Percentiles rank a stretch among this genome's conserved stretches.
These are phyloP conservation scores for Lepidopterella palustris DNA, from an alignment of 495 filamentous ascomycete species.

Conservation along the genomic window DNA sequence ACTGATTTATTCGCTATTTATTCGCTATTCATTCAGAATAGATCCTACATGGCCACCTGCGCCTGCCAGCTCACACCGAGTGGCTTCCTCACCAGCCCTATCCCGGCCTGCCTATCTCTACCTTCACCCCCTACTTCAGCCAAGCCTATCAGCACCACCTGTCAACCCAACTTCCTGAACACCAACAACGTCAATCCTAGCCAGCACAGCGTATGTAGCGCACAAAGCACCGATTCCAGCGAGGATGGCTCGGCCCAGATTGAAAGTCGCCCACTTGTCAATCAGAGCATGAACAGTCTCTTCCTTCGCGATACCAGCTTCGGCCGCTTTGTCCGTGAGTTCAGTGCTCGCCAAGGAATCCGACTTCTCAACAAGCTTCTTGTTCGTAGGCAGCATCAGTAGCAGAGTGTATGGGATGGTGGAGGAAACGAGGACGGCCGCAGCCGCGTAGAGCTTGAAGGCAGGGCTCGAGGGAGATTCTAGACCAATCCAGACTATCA, in stretches of 20 bases:
- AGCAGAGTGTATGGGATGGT: conserved; percentile 48
- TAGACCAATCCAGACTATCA: conserved; percentile 4
- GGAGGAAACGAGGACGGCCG: conserved; percentile 38
- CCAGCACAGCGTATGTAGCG: conserved; percentile 28
- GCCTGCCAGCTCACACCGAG: background rate
- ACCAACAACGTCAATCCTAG: conserved; percentile 23
- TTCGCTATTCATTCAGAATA: no score
- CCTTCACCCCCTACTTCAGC: conserved; percentile 6
- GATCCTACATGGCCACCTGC: no score
- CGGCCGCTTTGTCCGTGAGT: conserved; percentile 31
- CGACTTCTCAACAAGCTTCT: conserved; percentile 35
- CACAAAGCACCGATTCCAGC: conserved; percentile 17
- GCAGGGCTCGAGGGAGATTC: conserved; percentile 13
- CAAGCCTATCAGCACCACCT: conserved; percentile 28
- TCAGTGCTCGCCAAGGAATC: conserved; percentile 25
- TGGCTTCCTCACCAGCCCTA: background rate
- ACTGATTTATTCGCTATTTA: no score
- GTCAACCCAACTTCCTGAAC: conserved; percentile 8
- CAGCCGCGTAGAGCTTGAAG: conserved; percentile 39
- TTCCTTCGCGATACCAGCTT: conserved; percentile 31
- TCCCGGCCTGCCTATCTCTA: background rate
- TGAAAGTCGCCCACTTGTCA: conserved; percentile 50
- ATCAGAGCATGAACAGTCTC: conserved; percentile 45
- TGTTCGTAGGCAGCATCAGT: conserved; percentile 43
- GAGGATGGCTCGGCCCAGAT: conserved; percentile 41